Base-by-base conservation (phyloP, 2,329 filamentous ascomycete species). In the Diaporthe caulivora region DNA sequence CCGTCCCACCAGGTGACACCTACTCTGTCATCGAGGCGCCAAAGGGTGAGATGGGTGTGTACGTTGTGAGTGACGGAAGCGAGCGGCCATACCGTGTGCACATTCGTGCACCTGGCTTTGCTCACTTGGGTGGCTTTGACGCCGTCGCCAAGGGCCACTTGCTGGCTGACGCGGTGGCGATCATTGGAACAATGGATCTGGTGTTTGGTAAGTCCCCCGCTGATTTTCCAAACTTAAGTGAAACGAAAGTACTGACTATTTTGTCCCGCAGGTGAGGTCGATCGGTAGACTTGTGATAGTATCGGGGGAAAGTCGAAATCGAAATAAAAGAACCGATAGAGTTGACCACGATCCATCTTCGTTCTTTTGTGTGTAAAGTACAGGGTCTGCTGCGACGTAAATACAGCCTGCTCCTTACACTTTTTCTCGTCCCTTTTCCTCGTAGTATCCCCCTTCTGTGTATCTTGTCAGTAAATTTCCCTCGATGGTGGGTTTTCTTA, bases 31-130 rank as follows among this genome's bases (percentile, higher is more conserved):
- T 99, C 77, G 97, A 99, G 88, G 97, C 97, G n/a, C 97, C 97
- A 75, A 99, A 99, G 92, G 97, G 97, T 80, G 97, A 99, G 88
- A 99, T 99, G 97, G 97, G 93, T 83, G 97, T 99, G 57, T 99
- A 93, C 83, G 87, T 99, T 68, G 97, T 99, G 80, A 97, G 94
- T 82, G 97, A 99, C 82, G 97, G 97, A 76, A 97, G 92, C 82
- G 97, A 99, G 90, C 90, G 97, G 81, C 97, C 97, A 60, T 99
- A 99, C 87, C 91, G 97, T 81, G 98, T 97, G 86, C 97, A 98
- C 88, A 98, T 99, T 80, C 92, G 97, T 79, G 96, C 97, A 49
- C 97, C 97, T 73, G 97, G 97, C 76, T 99, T 99, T 81, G 97
- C 97, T 76, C 97, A 99, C 86, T 86, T 99, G 84, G 91, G 91